Percentiles rank a stretch among this genome's conserved stretches.
phyloP scores from a whole-genome alignment of 495 filamentous ascomycete species.

The Podospora tetraspora region DNA sequence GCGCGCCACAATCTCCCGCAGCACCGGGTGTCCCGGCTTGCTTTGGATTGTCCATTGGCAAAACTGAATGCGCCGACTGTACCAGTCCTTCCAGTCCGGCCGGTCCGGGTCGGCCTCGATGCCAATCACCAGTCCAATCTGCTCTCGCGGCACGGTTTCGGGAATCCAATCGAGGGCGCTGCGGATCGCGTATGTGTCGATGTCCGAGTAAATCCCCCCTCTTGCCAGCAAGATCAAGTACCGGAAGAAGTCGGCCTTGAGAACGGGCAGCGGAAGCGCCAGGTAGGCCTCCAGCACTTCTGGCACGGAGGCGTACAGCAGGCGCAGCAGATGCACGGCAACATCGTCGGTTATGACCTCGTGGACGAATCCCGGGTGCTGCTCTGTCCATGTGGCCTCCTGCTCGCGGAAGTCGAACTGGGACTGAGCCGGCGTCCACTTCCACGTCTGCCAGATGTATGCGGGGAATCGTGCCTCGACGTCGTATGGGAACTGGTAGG shows the following conservation, averaged over 20 bases:
- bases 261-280: conserved; percentile 73
- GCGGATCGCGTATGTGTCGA: conserved; percentile 82
- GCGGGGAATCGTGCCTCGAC: conserved; percentile 83
- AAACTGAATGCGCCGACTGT: conserved; percentile 91
- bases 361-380: conserved; percentile 88
- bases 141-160: conserved; percentile 62
- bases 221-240: conserved; percentile 91
- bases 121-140: conserved; percentile 80
- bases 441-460: conserved; percentile 99
- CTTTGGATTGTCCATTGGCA: conserved; percentile 98
- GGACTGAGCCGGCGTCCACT: conserved; percentile 73
- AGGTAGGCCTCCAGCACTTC: conserved; percentile 91
- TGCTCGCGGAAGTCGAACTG: conserved; percentile 74
- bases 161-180: conserved; percentile 87
- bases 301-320: conserved; percentile 83
- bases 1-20: conserved; percentile 79
- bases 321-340: conserved; percentile 70
- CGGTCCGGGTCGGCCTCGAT: conserved; percentile 96
- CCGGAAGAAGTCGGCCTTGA: conserved; percentile 98
- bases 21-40: conserved; percentile 89
- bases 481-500: conserved; percentile 91
- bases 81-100: conserved; percentile 91
- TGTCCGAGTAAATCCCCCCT: conserved; percentile 94
- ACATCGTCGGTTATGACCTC: conserved; percentile 93
- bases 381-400: conserved; percentile 87